Evolutionary conservation across 2,329 filamentous ascomycete genomes (phyloP), one percentile per base, ranked within the genome.

Genomic region (Aspergillus fijiensis): DNA sequence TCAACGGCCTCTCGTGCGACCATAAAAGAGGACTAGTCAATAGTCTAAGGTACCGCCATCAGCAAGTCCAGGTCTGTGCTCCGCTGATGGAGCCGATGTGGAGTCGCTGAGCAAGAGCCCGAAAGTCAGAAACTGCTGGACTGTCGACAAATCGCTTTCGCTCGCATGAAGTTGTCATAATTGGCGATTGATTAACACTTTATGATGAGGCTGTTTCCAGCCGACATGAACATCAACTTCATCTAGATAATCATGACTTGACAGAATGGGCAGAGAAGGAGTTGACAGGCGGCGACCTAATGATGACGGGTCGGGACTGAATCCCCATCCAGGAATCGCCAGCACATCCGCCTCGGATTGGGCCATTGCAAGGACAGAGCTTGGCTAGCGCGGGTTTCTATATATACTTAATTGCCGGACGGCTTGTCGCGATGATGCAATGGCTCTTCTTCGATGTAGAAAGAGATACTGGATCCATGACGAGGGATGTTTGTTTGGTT

Each of bases 291-390:
- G 27, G 53, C 53, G 47, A 49, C 45, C 53, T 48, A 27, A 55
- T 49, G 27, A 49, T 55, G 53, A 47, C 53, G 25, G 39, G 39
- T 45, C 33, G 53, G 53, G 45, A 35, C 53, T 49, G 51, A 58
- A 51, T 35, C 16, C 50, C 56, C 42, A 27, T 21, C n/a, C 50
- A 49, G 56, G 25, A 35, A 21, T 42, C 33, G 57, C 57, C 57
- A 58, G 57, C 57, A 52, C 57, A 58, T 49, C 49, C 27, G 45
- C 47, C 27, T 16, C 11, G 53, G 53, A 55, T 55, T 55, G 53
- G 53, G 53, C 42, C 53, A 55, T 55, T 21, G 45, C 45, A 9
- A 23, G 39, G 56, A 21, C 57, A 49, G 33, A 49, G 45, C 42
- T 39, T 53, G 42, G 21, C 50, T 52, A 58, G 29, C 45, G 51